These are phyloP conservation scores for Myxozyma monticola DNA, from an alignment of 805 yeast genomes.

Conservation along the genomic window DNA sequence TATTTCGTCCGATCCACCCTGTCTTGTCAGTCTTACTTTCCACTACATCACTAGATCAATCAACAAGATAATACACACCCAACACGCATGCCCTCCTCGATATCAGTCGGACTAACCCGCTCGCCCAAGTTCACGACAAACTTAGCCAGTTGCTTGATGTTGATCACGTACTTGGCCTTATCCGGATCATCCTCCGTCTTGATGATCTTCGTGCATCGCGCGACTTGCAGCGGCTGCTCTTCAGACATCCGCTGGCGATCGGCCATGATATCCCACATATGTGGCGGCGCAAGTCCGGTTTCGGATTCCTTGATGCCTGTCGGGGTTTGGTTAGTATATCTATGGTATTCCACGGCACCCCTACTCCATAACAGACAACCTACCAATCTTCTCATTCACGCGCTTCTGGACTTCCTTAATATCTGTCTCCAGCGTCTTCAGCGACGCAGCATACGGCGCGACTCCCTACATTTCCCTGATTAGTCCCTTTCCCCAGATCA, in stretches of 20 bases:
- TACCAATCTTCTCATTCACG: conserved; percentile 92
- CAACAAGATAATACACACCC: conserved; percentile 40
- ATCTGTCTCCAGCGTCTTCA: conserved; percentile 84
- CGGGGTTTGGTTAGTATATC: not conserved
- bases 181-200: conserved; percentile 59
- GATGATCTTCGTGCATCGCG: conserved; percentile 96
- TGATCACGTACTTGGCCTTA: conserved; percentile 89
- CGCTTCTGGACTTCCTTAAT: conserved; percentile 78
- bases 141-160: conserved; percentile 96
- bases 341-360: not conserved
- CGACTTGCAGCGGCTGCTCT: conserved; percentile 97
- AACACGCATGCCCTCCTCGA: conserved; percentile 99
- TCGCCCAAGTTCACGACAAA: conserved; percentile 94
- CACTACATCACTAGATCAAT: too few relatives aligned
- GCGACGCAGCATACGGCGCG: conserved; percentile 85
- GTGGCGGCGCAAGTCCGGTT: conserved; percentile 97
- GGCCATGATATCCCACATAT: conserved; percentile 95
- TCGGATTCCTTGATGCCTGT: conserved; percentile 89
- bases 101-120: conserved; percentile 96
- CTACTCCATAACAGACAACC: too few relatives aligned
- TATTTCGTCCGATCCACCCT: conserved; percentile 95
- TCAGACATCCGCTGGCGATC: conserved; percentile 90
- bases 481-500: not conserved
- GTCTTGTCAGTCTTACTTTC: not conserved
- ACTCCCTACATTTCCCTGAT: conserved; percentile 56